These are phyloP conservation scores for Penicillium simplicissimum DNA, from an alignment of 495 filamentous ascomycete genomes.

Conservation along the genomic window DNA sequence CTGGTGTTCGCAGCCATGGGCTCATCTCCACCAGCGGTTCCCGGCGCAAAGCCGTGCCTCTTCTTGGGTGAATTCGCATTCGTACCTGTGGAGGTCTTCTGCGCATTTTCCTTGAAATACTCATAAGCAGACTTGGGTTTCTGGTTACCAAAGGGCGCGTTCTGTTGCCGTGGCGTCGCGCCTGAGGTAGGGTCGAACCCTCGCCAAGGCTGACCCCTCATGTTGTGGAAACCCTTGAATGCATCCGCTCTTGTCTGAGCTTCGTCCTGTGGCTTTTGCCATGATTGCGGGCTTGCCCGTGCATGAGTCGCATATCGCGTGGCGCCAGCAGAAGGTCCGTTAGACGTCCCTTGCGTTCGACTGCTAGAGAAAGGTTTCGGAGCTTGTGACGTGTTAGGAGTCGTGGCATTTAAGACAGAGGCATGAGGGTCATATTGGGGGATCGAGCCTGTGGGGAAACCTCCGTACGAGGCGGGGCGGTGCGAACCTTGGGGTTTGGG, in stretches of 20 bases:
- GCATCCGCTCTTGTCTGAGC: slow-evolving; percentile 57
- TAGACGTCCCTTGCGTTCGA: slow-evolving; percentile 36
- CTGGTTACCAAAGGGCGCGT: slow-evolving; percentile 33
- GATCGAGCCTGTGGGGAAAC: not conserved
- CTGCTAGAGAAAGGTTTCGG: slow-evolving; percentile 29
- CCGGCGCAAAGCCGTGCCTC: slow-evolving; percentile 56
- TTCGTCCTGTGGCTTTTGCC: slow-evolving; percentile 49
- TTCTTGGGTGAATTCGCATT: slow-evolving; percentile 45
- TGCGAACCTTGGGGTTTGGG: slow-evolving; percentile 29
- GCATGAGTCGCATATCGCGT: slow-evolving; percentile 56
- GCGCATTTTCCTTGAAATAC: slow-evolving; percentile 38
- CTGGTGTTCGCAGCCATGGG: slow-evolving; percentile 54
- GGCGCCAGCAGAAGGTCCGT: slow-evolving; percentile 53
- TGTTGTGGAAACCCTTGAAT: slow-evolving; percentile 69
- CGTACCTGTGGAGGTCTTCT: slow-evolving; percentile 34
- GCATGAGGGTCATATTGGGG: not conserved
- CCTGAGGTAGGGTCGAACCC: slow-evolving; percentile 39
- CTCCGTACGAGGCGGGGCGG: slow-evolving; percentile 10
- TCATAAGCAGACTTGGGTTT: slow-evolving; percentile 50
- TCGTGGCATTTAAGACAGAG: not conserved
- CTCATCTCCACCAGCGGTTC: slow-evolving; percentile 56
- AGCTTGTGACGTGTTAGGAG: not conserved
- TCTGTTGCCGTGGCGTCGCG: slow-evolving; percentile 36
- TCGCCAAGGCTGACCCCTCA: slow-evolving; percentile 53
- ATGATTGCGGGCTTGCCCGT: slow-evolving; percentile 42